Base-by-base conservation (phyloP, 2,329 filamentous ascomycete species). In the Hymenoscyphus fructigenus region DNA sequence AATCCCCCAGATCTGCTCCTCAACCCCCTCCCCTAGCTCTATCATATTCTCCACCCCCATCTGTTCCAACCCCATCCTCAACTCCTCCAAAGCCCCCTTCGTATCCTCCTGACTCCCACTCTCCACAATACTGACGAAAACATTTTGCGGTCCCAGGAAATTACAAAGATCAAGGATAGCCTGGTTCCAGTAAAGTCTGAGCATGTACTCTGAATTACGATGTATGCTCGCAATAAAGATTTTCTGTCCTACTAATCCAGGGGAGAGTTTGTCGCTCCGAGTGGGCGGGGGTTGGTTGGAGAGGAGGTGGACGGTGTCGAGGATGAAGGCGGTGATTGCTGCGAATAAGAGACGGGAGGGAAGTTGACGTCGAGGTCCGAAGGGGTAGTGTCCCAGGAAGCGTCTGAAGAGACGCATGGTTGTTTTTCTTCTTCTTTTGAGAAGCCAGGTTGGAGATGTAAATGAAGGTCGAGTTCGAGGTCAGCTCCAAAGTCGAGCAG, bases 191-290 rank as follows among this genome's bases (percentile, higher is more conserved):
- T 88, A 82, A 5, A 79, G 78, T 7, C 84, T 81, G 1, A 92
- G 79, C 28, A 91, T 78, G 1, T 75, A 73, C 65, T 84, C 89
- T 67, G 85, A 85, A 71, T 90, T 91, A 82, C 88, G 91, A 72
- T 90, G 88, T 73, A 89, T 85, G 66, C 85, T 85, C 4, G 88
- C 85, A 66, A 92, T 90, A 77, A 86, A 92, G 67, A 92, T 83
- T 53, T 66, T 68, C 34, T 71, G 56, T 17, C 67, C 50, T 32
- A 62, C 55, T 17, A 71, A 67, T 1, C 15, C 9, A 17, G 61
- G 57, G 17, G 41, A 55, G 6, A 55, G 14, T 3, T 14, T 59
- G 28, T 60, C 53, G 10, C 10, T 60, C 1, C 61, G 20, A 2
- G 5, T 1, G 2, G 61, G 57, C 7, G 3, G 3, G 14, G 57